Percentiles rank a stretch among this genome's conserved stretches.
Conservation (phyloP, 75 land plant genomes). For the Sequoiadendron giganteum region DNA sequence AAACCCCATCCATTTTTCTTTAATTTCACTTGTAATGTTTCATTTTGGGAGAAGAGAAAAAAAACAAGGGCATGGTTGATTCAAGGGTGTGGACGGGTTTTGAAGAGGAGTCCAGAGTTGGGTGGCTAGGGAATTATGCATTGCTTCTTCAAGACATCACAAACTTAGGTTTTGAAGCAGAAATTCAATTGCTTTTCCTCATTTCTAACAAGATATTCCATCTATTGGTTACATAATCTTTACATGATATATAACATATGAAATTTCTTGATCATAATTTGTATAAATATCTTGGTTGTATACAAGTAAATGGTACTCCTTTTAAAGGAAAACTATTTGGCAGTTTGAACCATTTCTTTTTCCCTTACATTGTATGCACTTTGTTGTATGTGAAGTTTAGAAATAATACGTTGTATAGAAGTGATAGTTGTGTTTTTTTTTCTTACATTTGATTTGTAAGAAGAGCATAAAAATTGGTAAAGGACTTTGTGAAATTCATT, state of each 20-base stretch:
- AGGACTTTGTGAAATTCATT: background rate
- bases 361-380: background rate
- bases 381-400: background rate
- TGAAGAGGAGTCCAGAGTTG: too few relatives aligned
- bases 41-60: too few relatives aligned
- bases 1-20: too few relatives aligned
- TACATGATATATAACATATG: background rate
- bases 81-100: too few relatives aligned
- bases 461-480: too few relatives aligned
- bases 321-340: background rate
- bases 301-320: background rate
- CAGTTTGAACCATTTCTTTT: background rate
- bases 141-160: too few relatives aligned
- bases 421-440: background rate
- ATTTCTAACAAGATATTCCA: background rate
- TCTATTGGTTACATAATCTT: background rate
- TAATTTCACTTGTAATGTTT: too few relatives aligned
- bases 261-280: background rate
- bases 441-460: background rate
- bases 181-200: slow-evolving; percentile 47
- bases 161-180: slow-evolving; percentile 84
- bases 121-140: too few relatives aligned
- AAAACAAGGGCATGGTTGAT: too few relatives aligned
- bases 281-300: background rate
- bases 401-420: background rate